A percentile compares a stretch with the other conserved stretches of the same genome.
These are phyloP conservation scores for Boletus reticuloceps DNA, from an alignment of 768 basidiomycete genomes.

Conservation along the genomic window DNA sequence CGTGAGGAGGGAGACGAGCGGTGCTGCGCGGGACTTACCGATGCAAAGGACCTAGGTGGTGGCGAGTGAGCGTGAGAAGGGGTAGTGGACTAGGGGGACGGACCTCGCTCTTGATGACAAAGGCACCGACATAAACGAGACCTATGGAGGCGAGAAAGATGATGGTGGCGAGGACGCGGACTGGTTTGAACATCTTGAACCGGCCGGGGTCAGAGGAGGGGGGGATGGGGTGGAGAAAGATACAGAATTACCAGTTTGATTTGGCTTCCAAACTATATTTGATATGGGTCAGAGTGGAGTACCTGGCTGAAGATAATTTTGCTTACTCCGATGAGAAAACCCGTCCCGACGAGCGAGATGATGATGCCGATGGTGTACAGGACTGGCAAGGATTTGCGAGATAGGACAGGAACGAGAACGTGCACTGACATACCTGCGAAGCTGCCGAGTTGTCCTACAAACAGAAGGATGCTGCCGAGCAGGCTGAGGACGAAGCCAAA, in stretches of 20 bases:
- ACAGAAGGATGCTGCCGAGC: slow-evolving; percentile 73
- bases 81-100: slow-evolving; percentile 24
- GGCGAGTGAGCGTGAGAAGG: neutral
- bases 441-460: slow-evolving; percentile 61
- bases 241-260: slow-evolving; percentile 61
- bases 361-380: slow-evolving; percentile 82
- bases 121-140: slow-evolving; percentile 84
- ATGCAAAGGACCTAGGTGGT: slow-evolving; percentile 58
- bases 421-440: slow-evolving; percentile 67
- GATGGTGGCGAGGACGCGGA: slow-evolving; percentile 79
- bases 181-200: slow-evolving; percentile 88
- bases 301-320: neutral
- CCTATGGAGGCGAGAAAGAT: slow-evolving; percentile 76
- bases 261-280: slow-evolving; percentile 69
- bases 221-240: neutral
- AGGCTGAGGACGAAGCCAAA: slow-evolving; percentile 80
- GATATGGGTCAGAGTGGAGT: neutral
- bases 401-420: neutral
- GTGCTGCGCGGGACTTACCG: slow-evolving; percentile 36
- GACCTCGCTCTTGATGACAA: slow-evolving; percentile 68
- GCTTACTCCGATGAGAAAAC: slow-evolving; percentile 87
- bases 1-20: neutral
- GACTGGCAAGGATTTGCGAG: slow-evolving; percentile 42
- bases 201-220: neutral
- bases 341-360: slow-evolving; percentile 81